These are phyloP conservation scores for Ophiostoma sp. DNA, from an alignment of 2,329 filamentous ascomycete species.

Conservation along the genomic window DNA sequence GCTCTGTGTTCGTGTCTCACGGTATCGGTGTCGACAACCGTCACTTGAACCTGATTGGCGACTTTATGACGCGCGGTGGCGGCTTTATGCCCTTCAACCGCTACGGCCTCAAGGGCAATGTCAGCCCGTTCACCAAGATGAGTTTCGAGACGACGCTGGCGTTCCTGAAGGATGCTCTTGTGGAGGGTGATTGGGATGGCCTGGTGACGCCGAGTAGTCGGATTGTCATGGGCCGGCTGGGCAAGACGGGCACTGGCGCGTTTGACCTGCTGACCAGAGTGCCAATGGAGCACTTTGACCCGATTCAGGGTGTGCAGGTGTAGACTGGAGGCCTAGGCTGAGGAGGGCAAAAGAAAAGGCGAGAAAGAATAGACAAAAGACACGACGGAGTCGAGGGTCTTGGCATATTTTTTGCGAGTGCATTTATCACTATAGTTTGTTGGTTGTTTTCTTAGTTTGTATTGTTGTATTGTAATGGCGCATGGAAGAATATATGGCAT, in stretches of 20 bases:
- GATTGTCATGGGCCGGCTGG: constrained; percentile 79
- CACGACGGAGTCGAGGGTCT: neutral
- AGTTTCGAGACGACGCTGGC: constrained; percentile 96
- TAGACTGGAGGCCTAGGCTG: neutral
- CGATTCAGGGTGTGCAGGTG: constrained; percentile 22
- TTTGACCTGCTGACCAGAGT: constrained; percentile 77
- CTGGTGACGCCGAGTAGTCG: constrained; percentile 78
- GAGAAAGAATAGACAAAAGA: constrained; percentile 3
- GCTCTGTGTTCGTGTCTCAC: constrained; percentile 80
- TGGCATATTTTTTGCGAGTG: neutral
- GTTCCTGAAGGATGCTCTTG: constrained; percentile 86
- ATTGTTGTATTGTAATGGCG: constrained; percentile 1
- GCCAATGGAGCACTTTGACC: constrained; percentile 47
- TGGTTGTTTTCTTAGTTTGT: neutral
- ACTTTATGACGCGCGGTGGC: constrained; percentile 94
- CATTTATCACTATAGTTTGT: neutral
- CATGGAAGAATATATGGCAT: constrained; percentile 3
- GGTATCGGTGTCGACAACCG: constrained; percentile 87
- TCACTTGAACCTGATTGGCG: constrained; percentile 90
- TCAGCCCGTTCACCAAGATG: constrained; percentile 96
- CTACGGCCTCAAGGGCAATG: constrained; percentile 76
- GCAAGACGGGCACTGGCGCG: constrained; percentile 79
- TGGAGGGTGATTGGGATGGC: constrained; percentile 87
- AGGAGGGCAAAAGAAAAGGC: neutral
- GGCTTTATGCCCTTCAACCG: constrained; percentile 89